These are phyloP conservation scores for Xerocomus brunneocitrinus DNA, from an alignment of 768 basidiomycete genomes.

Conservation along the genomic window DNA sequence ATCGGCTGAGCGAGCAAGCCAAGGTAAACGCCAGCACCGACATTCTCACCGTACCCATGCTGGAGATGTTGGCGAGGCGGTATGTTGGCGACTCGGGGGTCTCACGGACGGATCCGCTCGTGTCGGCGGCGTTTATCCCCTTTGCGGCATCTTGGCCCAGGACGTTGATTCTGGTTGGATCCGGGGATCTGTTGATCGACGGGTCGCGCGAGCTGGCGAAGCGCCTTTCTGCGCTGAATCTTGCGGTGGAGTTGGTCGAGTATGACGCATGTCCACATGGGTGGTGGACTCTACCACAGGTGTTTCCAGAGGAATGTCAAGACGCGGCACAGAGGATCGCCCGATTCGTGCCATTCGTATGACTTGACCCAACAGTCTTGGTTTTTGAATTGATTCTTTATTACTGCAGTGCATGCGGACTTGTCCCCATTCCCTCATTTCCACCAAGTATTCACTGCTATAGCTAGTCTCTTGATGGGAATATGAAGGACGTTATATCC, in stretches of 20 bases:
- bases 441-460: too few relatives aligned
- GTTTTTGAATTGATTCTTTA: too few relatives aligned
- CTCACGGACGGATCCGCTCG: conserved; percentile 12
- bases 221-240: not conserved
- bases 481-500: too few relatives aligned
- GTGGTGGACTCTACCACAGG: too few relatives aligned
- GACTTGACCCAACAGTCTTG: too few relatives aligned
- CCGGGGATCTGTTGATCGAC: conserved; percentile 11
- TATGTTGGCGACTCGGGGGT: conserved; percentile 14
- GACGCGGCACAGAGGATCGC: too few relatives aligned
- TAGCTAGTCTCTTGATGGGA: too few relatives aligned
- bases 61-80: not conserved
- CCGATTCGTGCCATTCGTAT: too few relatives aligned
- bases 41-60: not conserved
- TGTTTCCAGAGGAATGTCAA: too few relatives aligned
- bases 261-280: conserved; percentile 2
- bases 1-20: not conserved
- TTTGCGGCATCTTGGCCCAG: conserved; percentile 21
- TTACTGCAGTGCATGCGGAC: too few relatives aligned
- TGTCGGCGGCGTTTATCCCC: conserved; percentile 12
- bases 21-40: conserved; percentile 1
- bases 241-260: conserved; percentile 21
- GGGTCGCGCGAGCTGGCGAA: conserved; percentile 7
- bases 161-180: conserved; percentile 21
- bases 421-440: too few relatives aligned